Evolutionary conservation across 192 early-diverging fungal genomes (phyloP), one percentile per base, ranked within the genome.

Genomic region (Backusella psychrophila): DNA sequence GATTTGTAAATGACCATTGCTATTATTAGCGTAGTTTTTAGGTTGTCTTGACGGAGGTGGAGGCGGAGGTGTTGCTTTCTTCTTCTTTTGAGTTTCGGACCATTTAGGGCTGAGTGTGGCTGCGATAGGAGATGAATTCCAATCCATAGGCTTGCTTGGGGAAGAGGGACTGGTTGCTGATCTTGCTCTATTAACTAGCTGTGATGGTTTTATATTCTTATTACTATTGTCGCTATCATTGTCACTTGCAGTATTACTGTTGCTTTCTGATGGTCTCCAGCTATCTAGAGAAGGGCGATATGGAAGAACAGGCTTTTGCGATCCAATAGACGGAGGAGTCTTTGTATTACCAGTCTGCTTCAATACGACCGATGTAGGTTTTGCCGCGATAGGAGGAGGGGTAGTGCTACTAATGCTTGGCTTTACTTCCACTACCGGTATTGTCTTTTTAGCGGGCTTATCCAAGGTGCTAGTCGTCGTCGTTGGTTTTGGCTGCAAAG

Each of bases 41-140:
- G 74, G 41, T 35, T 26, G 39, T 42, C 74, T 65, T 5, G 74
- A 73, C n/a, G 77, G 77, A 29, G 77, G 77, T 15, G 77, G 77
- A 21, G 66, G 77, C 1, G 77, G 72, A 14, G 77, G 71, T 1
- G 63, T 68, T 21, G 46, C 46, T 34, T 73, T 68, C 17, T 69
- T 78, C 42, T 73, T 68, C 29, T 69, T 78, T 53, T 53, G 67
- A 14, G 46, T 17, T 49, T 53, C 63, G 26, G 75, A 9, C 53
- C 14, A 53, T 23, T 72, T 49, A 19, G 12, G 14, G 11, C 7
- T 19, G 56, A 23, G 42, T 44, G 42, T 7, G 49, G 5, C 14
- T 12, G 11, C 42, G 42, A 44, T 44, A 19, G 42, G 42, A 44
- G 42, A 44, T 29, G 56, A 12, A 11, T 29, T 63, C 56, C 56